A percentile compares a stretch with the other conserved stretches of the same genome.
Conservation (phyloP, 208 protist genomes). For the Acanthamoeba castellanii region DNA sequence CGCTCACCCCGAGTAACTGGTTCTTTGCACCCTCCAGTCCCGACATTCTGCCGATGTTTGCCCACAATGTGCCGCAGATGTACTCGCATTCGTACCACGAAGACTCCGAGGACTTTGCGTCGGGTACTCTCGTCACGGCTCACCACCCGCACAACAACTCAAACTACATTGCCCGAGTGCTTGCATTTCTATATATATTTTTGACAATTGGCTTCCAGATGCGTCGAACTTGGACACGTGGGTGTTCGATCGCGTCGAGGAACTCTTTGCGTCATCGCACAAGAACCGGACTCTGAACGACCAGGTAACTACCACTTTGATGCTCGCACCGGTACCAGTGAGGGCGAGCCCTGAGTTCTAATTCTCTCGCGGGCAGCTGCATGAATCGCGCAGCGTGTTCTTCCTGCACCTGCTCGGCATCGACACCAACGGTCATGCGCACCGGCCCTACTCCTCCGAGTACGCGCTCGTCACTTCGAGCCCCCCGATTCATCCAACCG, state of each 20-base stretch:
- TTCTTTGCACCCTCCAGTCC: conserved; percentile 58
- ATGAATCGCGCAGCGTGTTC: conserved; percentile 78
- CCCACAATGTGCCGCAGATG: conserved; percentile 80
- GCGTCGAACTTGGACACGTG: conserved; percentile 85
- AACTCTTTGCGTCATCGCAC: conserved; percentile 80
- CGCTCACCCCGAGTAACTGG: neutral
- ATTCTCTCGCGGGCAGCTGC: neutral
- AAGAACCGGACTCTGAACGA: conserved; percentile 52
- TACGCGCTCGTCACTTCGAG: conserved; percentile 77
- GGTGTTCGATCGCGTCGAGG: conserved; percentile 88
- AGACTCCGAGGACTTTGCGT: conserved; percentile 87
- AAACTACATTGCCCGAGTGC: no score
- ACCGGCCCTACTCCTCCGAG: conserved; percentile 84
- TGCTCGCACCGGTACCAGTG: neutral
- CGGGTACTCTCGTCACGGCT: neutral
- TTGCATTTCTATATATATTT: no score
- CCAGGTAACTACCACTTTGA: neutral
- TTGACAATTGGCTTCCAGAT: conserved; percentile 16
- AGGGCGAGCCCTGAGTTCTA: neutral
- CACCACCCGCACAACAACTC: no score
- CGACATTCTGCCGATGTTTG: conserved; percentile 90
- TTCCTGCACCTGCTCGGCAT: conserved; percentile 91
- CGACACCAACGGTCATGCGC: conserved; percentile 89
- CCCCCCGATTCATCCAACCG: neutral
- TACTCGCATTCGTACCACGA: conserved; percentile 77